Percentiles rank a stretch among this genome's conserved stretches.
Evolutionary conservation across 108 stramenopile genomes (phyloP).

Genomic region (Nannochloropsis granulata): DNA sequence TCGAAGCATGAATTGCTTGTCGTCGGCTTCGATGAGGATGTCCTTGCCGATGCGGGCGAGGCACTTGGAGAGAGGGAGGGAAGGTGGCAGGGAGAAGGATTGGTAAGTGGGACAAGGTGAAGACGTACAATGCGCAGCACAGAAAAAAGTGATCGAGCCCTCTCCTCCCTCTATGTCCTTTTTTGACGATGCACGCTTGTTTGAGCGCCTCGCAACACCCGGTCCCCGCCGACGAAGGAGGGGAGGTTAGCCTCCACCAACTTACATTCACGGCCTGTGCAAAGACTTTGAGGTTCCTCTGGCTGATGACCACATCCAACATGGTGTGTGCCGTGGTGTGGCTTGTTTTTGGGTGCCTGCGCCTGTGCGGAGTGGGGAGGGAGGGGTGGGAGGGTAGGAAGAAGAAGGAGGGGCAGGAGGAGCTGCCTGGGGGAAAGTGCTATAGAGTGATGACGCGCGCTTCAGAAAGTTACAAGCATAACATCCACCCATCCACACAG

Average conservation of each 20-base stretch:
- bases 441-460: no score
- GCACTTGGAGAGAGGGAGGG: background rate
- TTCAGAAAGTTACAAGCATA: no score
- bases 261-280: background rate
- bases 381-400: background rate
- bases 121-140: no score
- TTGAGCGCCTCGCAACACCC: no score
- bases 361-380: background rate
- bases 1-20: slow-evolving; percentile 27
- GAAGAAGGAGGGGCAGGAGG: background rate
- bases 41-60: slow-evolving; percentile 19
- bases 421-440: background rate
- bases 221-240: background rate
- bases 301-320: background rate
- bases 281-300: background rate
- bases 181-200: no score
- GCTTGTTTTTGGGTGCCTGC: background rate
- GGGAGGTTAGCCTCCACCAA: background rate
- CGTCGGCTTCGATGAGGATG: slow-evolving; percentile 20
- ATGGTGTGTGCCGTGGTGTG: background rate
- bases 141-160: no score
- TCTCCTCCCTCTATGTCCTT: no score
- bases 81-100: background rate
- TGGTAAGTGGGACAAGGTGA: no score
- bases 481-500: no score